Conservation (phyloP, 306 rosid genomes). For the Geum urbanum region DNA sequence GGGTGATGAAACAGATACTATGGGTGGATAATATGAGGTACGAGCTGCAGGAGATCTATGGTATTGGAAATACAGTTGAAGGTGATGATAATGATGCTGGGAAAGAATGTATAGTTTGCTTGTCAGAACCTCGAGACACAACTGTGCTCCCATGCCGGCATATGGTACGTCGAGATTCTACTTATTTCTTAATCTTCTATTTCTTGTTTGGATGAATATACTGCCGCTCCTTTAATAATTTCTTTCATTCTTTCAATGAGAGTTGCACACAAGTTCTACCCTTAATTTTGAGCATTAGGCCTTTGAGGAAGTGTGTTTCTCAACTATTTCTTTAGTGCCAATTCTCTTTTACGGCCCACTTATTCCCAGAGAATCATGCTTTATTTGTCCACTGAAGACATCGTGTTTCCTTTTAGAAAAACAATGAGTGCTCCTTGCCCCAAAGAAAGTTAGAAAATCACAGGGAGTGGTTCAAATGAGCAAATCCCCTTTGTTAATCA, state of each 20-base stretch:
- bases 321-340: neutral
- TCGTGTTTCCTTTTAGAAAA: neutral
- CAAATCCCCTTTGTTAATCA: neutral
- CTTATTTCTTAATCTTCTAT: neutral
- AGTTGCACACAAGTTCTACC: neutral
- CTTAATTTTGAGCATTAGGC: neutral
- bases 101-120: slow-evolving; percentile 47
- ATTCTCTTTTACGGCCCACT: neutral
- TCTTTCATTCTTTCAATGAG: neutral
- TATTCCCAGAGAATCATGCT: too few species aligned
- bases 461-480: neutral
- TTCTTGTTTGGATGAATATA: neutral
- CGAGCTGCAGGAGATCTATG: slow-evolving; percentile 49
- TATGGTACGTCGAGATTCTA: slow-evolving; percentile 31
- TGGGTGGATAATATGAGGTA: slow-evolving; percentile 47
- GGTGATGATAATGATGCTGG: slow-evolving; percentile 37
- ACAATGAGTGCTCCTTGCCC: neutral
- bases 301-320: neutral
- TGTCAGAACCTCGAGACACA: slow-evolving; percentile 52
- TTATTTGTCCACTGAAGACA: neutral
- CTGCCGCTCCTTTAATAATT: neutral
- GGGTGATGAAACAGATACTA: slow-evolving; percentile 41
- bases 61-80: slow-evolving; percentile 41
- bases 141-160: slow-evolving; percentile 53
- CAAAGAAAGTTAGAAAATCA: too few species aligned